Percentiles rank a stretch among this genome's conserved stretches.
Evolutionary conservation across 2,329 filamentous ascomycete genomes (phyloP).

Genomic region (Thelonectria discophora): DNA sequence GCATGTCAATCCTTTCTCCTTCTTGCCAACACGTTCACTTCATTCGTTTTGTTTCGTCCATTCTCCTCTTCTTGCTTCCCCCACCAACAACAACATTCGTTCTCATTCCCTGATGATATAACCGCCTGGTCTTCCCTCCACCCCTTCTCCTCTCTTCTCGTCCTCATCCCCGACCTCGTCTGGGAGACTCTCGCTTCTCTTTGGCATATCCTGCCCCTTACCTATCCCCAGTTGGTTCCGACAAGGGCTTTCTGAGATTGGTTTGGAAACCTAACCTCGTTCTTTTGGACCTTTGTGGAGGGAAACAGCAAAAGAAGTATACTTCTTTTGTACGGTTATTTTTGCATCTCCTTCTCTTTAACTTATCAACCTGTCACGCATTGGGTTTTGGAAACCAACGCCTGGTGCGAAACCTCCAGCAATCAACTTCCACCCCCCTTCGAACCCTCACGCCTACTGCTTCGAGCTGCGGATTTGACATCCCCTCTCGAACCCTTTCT

Average conservation of each 20-base stretch:
- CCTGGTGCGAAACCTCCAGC: slow-evolving; percentile 40
- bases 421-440: slow-evolving; percentile 20
- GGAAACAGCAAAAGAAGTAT: slow-evolving; percentile 17
- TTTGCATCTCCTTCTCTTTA: slow-evolving; percentile 33
- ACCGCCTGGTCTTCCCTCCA: slow-evolving; percentile 33
- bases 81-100: slow-evolving; percentile 36
- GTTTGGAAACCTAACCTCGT: slow-evolving; percentile 35
- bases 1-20: slow-evolving; percentile 30
- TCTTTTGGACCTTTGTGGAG: slow-evolving; percentile 24
- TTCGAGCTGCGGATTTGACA: slow-evolving; percentile 39
- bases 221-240: not conserved
- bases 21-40: slow-evolving; percentile 34
- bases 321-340: slow-evolving; percentile 21
- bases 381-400: slow-evolving; percentile 33
- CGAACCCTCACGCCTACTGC: slow-evolving; percentile 22
- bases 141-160: slow-evolving; percentile 18
- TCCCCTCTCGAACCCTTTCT: slow-evolving; percentile 32
- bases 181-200: slow-evolving; percentile 33
- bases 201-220: slow-evolving; percentile 7
- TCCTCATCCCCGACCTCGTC: slow-evolving; percentile 26
- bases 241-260: slow-evolving; percentile 33
- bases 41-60: slow-evolving; percentile 24
- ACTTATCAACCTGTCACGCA: slow-evolving; percentile 32
- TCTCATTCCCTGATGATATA: slow-evolving; percentile 34
- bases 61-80: slow-evolving; percentile 33